A percentile compares a stretch with the other conserved stretches of the same genome.
Evolutionary conservation across 2,329 filamentous ascomycete genomes (phyloP).

Genomic region (Dendryphion nanum): DNA sequence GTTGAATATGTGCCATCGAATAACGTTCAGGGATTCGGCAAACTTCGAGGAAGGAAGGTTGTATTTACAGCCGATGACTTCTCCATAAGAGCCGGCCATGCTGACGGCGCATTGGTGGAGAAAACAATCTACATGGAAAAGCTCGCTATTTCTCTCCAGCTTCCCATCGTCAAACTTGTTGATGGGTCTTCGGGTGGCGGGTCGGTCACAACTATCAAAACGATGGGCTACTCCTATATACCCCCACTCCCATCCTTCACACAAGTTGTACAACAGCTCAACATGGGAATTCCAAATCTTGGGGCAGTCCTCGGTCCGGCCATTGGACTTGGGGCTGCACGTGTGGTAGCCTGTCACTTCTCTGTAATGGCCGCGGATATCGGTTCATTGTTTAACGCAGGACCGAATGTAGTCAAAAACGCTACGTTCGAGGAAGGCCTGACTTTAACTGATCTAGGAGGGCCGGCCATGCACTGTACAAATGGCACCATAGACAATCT

Average conservation of each 20-base stretch:
- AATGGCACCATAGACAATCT: conserved; percentile 68
- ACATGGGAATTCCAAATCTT: conserved; percentile 63
- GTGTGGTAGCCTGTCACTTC: conserved; percentile 63
- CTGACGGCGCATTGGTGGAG: conserved; percentile 58
- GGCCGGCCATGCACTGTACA: conserved; percentile 60
- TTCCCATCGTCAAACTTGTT: conserved; percentile 64
- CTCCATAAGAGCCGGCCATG: conserved; percentile 61
- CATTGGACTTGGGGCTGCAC: conserved; percentile 61
- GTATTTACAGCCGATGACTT: conserved; percentile 66
- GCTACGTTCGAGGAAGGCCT: conserved; percentile 66
- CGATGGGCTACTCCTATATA: conserved; percentile 58
- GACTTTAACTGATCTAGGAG: conserved; percentile 58
- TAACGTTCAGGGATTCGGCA: conserved; percentile 61
- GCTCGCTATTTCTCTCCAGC: conserved; percentile 54
- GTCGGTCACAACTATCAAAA: conserved; percentile 59
- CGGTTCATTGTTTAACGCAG: conserved; percentile 63
- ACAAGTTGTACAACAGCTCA: conserved; percentile 57
- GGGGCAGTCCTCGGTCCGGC: conserved; percentile 63
- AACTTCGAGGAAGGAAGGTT: conserved; percentile 53
- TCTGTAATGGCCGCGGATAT: conserved; percentile 65
- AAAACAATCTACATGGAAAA: conserved; percentile 65
- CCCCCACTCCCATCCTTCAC: conserved; percentile 56
- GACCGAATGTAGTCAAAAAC: conserved; percentile 60
- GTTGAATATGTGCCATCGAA: conserved; percentile 58
- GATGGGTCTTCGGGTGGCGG: conserved; percentile 64